These are phyloP conservation scores for Aschersonia sp. DNA, from an alignment of 2,329 filamentous ascomycete genomes.

Conservation along the genomic window DNA sequence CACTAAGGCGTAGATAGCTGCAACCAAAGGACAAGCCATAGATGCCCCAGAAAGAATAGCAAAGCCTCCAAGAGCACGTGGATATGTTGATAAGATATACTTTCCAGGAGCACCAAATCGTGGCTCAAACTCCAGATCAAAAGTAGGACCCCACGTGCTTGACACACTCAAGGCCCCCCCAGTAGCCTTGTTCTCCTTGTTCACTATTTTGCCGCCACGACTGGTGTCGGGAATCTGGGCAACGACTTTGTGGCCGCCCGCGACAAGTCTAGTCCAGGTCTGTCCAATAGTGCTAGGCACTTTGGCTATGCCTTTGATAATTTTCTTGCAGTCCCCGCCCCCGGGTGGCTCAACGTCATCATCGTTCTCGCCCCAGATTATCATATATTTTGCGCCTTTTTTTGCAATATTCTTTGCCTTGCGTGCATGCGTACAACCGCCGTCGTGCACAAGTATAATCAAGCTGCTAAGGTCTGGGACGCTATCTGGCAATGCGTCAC, in stretches of 20 bases:
- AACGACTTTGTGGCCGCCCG: background rate
- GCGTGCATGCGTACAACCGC: background rate
- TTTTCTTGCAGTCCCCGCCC: background rate
- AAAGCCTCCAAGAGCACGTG: conserved; percentile 19
- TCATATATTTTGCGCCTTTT: conserved; percentile 43
- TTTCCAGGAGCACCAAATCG: conserved; percentile 23
- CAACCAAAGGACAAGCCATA: conserved; percentile 29
- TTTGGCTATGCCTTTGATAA: conserved; percentile 1
- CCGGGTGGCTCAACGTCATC: background rate
- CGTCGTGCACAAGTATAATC: conserved; percentile 4
- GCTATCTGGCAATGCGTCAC: conserved; percentile 1
- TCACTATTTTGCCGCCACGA: background rate
- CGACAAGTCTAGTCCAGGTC: conserved; percentile 17
- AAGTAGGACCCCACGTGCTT: conserved; percentile 26
- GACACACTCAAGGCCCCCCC: conserved; percentile 5
- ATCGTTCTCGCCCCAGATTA: conserved; percentile 20
- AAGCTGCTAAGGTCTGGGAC: conserved; percentile 1
- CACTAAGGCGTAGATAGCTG: conserved; percentile 22
- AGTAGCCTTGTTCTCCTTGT: background rate
- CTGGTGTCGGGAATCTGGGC: background rate
- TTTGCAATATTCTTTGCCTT: conserved; percentile 5
- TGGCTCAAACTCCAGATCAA: conserved; percentile 24
- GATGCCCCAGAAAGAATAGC: conserved; percentile 30
- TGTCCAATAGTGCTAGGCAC: conserved; percentile 10
- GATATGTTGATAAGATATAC: conserved; percentile 30